These are phyloP conservation scores for Raphanus raphanistrum DNA, from an alignment of 345 rosid genomes.

Conservation along the genomic window DNA sequence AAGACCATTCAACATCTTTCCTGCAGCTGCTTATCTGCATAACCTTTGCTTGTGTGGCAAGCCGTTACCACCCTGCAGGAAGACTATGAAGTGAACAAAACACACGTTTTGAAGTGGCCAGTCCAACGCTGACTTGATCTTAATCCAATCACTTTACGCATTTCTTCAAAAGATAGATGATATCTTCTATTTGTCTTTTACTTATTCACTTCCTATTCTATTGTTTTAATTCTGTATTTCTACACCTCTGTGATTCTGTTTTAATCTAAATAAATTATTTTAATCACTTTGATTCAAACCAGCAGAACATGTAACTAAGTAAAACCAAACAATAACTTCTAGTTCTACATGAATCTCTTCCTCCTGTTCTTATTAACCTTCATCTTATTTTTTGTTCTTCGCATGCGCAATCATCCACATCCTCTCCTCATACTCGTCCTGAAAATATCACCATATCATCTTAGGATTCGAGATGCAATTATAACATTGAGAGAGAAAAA, in stretches of 20 bases:
- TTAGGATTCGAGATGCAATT: neutral
- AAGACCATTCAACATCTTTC: slow-evolving; percentile 80
- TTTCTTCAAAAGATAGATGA: slow-evolving; percentile 32
- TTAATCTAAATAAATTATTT: slow-evolving; percentile 21
- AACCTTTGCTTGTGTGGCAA: slow-evolving; percentile 93
- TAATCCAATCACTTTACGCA: slow-evolving; percentile 39
- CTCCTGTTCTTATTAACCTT: slow-evolving; percentile 41
- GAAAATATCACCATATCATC: slow-evolving; percentile 13
- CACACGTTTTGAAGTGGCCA: slow-evolving; percentile 40
- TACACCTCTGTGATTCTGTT: slow-evolving; percentile 11
- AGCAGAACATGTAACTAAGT: neutral
- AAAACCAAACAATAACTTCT: neutral
- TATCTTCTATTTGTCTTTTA: slow-evolving; percentile 34
- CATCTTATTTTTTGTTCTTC: no score
- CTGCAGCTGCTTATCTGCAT: slow-evolving; percentile 78
- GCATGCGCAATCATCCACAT: slow-evolving; percentile 21
- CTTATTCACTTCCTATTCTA: slow-evolving; percentile 13
- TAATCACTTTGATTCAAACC: neutral
- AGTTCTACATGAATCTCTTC: slow-evolving; percentile 23
- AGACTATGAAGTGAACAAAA: slow-evolving; percentile 33
- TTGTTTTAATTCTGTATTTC: slow-evolving; percentile 31
- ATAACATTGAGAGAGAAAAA: neutral
- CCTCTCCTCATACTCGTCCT: slow-evolving; percentile 41
- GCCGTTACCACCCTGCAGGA: slow-evolving; percentile 78
- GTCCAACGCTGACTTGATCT: slow-evolving; percentile 65